Conservation (phyloP, 1,139 yeast species). For the Magnusiomyces tetraspermus region DNA sequence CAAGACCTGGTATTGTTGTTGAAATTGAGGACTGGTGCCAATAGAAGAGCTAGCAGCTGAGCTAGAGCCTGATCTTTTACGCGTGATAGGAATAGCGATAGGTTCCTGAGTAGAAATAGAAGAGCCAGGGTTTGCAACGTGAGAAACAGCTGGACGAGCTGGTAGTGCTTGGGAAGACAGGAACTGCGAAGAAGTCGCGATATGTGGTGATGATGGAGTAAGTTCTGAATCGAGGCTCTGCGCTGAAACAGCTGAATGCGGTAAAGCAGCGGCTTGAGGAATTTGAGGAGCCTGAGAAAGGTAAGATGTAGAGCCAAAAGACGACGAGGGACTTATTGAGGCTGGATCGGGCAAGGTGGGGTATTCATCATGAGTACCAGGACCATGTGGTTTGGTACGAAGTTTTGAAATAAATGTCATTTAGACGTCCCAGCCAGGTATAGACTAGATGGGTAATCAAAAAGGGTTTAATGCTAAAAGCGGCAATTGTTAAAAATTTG, state of each 20-base stretch:
- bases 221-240: too few species aligned
- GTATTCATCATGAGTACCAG: too few species aligned
- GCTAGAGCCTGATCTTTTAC: constrained; percentile 21
- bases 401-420: constrained; percentile 34
- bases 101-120: too few species aligned
- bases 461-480: too few species aligned
- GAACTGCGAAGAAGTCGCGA: neutral
- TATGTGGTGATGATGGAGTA: constrained; percentile 3
- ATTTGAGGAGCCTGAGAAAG: neutral
- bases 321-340: too few species aligned
- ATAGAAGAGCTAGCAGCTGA: constrained; percentile 17
- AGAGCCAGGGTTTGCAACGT: constrained; percentile 26
- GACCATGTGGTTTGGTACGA: constrained; percentile 1
- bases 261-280: neutral
- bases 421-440: constrained; percentile 30
- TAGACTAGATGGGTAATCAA: too few species aligned
- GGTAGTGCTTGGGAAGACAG: neutral
- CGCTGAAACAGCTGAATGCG: too few species aligned
- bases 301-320: neutral
- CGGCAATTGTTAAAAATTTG: too few species aligned
- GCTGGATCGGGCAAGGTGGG: too few species aligned
- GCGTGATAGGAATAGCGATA: too few species aligned
- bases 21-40: constrained; percentile 16
- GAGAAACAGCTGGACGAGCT: constrained; percentile 24
- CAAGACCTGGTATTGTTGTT: constrained; percentile 19